Conservation (phyloP, 495 filamentous ascomycete genomes). For the Bombardia bombarda region DNA sequence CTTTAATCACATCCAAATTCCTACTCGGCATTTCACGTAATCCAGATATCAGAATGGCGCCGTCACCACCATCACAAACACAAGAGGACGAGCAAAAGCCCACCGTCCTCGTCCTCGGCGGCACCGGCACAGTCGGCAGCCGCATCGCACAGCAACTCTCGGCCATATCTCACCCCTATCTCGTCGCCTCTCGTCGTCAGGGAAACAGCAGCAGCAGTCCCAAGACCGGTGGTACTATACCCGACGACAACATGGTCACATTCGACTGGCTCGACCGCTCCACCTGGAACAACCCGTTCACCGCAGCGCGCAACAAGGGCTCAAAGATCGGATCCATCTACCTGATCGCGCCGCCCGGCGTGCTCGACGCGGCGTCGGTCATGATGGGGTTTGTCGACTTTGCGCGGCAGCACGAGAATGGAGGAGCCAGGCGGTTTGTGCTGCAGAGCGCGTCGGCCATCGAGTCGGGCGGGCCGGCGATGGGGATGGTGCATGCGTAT, state of each 20-base stretch:
- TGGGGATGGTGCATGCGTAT: slow-evolving; percentile 29
- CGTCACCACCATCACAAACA: too few species aligned
- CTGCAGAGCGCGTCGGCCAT: slow-evolving; percentile 31
- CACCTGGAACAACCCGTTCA: slow-evolving; percentile 31
- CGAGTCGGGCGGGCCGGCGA: slow-evolving; percentile 24
- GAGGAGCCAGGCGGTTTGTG: slow-evolving; percentile 35
- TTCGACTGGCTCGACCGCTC: slow-evolving; percentile 41
- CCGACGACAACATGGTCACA: slow-evolving; percentile 18
- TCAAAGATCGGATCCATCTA: slow-evolving; percentile 24
- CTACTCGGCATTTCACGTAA: too few species aligned
- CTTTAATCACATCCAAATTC: too few species aligned
- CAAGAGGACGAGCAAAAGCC: too few species aligned
- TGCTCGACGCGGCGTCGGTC: slow-evolving; percentile 13
- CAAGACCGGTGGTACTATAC: not conserved
- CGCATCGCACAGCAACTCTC: slow-evolving; percentile 33
- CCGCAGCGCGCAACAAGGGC: not conserved
- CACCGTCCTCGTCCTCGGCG: slow-evolving; percentile 38
- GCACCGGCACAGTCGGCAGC: slow-evolving; percentile 39
- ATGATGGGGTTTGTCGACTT: slow-evolving; percentile 34
- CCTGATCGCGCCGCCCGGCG: slow-evolving; percentile 24
- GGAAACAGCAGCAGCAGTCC: slow-evolving; percentile 7
- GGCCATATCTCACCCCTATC: slow-evolving; percentile 14
- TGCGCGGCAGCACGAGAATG: slow-evolving; percentile 23
- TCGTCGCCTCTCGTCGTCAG: slow-evolving; percentile 34
- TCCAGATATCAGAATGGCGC: too few species aligned